A percentile compares a stretch with the other conserved stretches of the same genome.
Conservation (phyloP, 768 basidiomycete genomes). For the Crassisporium funariophilum region DNA sequence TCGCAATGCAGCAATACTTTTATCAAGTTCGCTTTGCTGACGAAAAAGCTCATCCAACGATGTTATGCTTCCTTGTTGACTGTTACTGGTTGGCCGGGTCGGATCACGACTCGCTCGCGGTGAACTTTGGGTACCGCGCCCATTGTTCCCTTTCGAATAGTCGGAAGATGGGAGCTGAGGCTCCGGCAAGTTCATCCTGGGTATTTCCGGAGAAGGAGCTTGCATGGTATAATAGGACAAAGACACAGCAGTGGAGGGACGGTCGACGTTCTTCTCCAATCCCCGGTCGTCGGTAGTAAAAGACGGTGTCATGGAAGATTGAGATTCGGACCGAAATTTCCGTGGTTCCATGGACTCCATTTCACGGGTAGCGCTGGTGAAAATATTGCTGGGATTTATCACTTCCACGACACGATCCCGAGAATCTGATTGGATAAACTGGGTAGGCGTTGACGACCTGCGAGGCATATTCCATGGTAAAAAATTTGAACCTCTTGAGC, state of each 20-base stretch:
- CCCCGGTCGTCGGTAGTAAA: not conserved
- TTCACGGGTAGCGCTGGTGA: too few species aligned
- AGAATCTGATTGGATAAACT: too few species aligned
- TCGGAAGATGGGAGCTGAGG: constrained; percentile 2
- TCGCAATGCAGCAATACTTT: constrained; percentile 60
- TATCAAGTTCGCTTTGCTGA: constrained; percentile 65
- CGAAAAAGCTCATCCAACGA: constrained; percentile 57
- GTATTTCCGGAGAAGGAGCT: constrained; percentile 3
- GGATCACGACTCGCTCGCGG: too few species aligned
- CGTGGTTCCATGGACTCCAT: too few species aligned
- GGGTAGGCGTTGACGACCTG: too few species aligned
- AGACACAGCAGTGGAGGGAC: constrained; percentile 20
- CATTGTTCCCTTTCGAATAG: constrained; percentile 20
- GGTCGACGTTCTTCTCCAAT: constrained; percentile 5
- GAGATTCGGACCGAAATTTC: not conserved
- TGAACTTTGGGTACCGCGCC: constrained; percentile 3
- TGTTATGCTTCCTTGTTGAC: constrained; percentile 27
- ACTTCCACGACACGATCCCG: too few species aligned
- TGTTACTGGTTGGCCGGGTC: constrained; percentile 14
- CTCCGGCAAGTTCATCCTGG: constrained; percentile 1
- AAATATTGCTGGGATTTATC: too few species aligned
- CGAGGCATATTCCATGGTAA: too few species aligned
- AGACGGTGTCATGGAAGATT: not conserved
- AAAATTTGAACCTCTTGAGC: too few species aligned
- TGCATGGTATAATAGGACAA: constrained; percentile 31